phyloP scores from a whole-genome alignment of 2,329 filamentous ascomycete species.

The Colletotrichum lindemuthianum region DNA sequence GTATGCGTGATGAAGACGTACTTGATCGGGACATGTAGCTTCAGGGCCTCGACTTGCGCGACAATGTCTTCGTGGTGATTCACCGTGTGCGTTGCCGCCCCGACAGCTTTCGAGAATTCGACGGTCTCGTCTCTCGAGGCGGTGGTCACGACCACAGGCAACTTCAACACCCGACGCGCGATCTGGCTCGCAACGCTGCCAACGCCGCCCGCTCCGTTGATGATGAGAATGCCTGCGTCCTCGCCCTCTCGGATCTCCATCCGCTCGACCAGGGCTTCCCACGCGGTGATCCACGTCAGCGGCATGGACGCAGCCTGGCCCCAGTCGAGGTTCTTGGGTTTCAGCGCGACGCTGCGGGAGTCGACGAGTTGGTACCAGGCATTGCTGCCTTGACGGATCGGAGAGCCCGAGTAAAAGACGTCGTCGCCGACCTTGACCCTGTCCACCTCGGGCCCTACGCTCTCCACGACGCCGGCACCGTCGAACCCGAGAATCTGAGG shows the following conservation, averaged over 20 bases:
- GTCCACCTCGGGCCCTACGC: background rate
- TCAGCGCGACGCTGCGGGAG: background rate
- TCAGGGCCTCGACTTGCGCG: background rate
- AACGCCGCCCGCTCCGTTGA: background rate
- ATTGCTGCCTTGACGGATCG: background rate
- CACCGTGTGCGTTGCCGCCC: background rate
- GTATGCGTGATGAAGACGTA: slow-evolving; percentile 1
- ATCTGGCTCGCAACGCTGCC: background rate
- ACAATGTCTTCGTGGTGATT: background rate
- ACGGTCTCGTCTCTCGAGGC: background rate
- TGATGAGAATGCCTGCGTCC: background rate
- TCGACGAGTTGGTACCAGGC: background rate
- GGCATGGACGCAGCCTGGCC: background rate
- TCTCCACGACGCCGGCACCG: background rate
- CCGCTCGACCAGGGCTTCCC: background rate
- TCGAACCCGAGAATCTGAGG: background rate
- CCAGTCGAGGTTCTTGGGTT: background rate
- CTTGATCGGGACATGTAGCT: background rate
- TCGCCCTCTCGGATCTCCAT: background rate
- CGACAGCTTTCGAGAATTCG: background rate
- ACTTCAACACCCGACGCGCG: background rate
- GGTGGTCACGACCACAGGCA: background rate
- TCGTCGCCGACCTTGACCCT: background rate
- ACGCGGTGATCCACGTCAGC: background rate
- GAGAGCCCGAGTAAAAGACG: background rate